Conservation (phyloP, 108 stramenopile genomes). For the Epipyxis sp. region DNA sequence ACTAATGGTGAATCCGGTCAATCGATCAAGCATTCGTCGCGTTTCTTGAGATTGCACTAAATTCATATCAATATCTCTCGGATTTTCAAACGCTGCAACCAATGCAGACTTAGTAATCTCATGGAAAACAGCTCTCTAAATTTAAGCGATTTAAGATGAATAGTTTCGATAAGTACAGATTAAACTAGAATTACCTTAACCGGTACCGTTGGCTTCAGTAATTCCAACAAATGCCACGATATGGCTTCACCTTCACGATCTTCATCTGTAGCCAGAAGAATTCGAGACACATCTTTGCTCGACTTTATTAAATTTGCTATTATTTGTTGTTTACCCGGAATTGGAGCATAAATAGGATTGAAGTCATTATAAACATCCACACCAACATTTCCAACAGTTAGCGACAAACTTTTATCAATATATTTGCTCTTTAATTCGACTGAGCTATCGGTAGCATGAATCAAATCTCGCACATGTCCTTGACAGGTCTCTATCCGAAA, state of each 20-base stretch:
- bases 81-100: conserved; percentile 45
- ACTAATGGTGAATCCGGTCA: conserved; percentile 68
- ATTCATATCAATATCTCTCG: conserved; percentile 43
- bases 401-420: background rate
- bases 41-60: conserved; percentile 73
- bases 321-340: conserved; percentile 52
- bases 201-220: conserved; percentile 14
- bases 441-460: conserved; percentile 1
- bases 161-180: background rate
- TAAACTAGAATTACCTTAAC: background rate
- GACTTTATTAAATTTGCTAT: conserved; percentile 38
- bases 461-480: conserved; percentile 53
- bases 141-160: conserved; percentile 34
- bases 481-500: conserved; percentile 44
- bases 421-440: background rate
- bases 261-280: conserved; percentile 74
- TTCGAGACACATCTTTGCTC: conserved; percentile 22
- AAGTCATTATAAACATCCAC: conserved; percentile 58
- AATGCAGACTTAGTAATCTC: conserved; percentile 69
- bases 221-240: conserved; percentile 69
- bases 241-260: conserved; percentile 86
- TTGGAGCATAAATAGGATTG: conserved; percentile 58
- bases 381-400: conserved; percentile 22
- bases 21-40: conserved; percentile 64
- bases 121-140: conserved; percentile 65